These are phyloP conservation scores for Neodidymelliopsis sp. DNA, from an alignment of 2,329 filamentous ascomycete species.

Conservation along the genomic window DNA sequence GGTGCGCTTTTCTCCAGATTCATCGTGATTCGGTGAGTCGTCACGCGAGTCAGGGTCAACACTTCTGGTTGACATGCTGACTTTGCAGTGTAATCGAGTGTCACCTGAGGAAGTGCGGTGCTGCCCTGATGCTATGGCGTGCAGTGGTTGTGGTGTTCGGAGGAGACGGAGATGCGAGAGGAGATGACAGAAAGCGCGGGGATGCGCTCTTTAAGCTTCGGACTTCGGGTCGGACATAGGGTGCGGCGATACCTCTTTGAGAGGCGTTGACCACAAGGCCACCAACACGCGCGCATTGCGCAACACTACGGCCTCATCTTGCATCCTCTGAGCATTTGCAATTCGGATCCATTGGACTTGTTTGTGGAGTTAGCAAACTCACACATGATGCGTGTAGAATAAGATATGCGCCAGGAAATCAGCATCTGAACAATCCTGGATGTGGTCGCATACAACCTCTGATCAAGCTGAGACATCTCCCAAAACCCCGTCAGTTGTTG, in stretches of 20 bases:
- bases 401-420: no score
- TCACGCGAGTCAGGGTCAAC: conserved; percentile 40
- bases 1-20: conserved; percentile 48
- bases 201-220: conserved; percentile 10
- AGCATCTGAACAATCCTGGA: no score
- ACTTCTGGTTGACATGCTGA: conserved; percentile 38
- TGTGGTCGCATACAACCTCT: no score
- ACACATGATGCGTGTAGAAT: no score
- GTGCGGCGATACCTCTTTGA: background rate
- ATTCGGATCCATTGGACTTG: no score
- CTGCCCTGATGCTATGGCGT: background rate
- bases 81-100: background rate
- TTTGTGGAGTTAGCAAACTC: no score
- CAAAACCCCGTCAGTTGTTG: no score
- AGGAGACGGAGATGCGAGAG: conserved; percentile 25
- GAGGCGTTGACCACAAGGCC: no score
- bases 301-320: no score
- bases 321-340: no score
- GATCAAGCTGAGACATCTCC: no score
- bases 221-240: conserved; percentile 16
- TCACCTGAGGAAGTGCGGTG: background rate
- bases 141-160: background rate
- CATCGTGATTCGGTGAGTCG: conserved; percentile 39
- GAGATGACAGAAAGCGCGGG: conserved; percentile 15
- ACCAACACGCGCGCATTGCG: no score